Percentiles rank a stretch among this genome's conserved stretches.
Evolutionary conservation across 2,329 filamentous ascomycete genomes (phyloP).

Genomic region (Verticillium isaacii): DNA sequence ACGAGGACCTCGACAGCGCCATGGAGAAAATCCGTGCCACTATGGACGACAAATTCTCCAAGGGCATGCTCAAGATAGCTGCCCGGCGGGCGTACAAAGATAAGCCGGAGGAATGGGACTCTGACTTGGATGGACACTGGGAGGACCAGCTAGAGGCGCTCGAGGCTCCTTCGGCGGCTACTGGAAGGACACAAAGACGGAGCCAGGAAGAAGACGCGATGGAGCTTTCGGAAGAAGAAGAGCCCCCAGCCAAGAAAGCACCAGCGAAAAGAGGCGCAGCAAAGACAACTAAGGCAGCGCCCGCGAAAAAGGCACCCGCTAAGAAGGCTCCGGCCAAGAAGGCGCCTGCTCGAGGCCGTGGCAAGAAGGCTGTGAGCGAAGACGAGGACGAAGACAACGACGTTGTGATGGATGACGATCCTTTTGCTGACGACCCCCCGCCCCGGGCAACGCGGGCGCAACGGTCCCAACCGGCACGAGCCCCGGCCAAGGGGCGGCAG

Average conservation of each 20-base stretch:
- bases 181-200: background rate
- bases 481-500: constrained; percentile 30
- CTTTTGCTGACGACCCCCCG: background rate
- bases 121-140: constrained; percentile 84
- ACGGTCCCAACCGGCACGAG: constrained; percentile 24
- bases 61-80: constrained; percentile 51
- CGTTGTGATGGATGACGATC: constrained; percentile 6
- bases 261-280: constrained; percentile 18
- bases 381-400: constrained; percentile 34
- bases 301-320: constrained; percentile 29
- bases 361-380: constrained; percentile 46
- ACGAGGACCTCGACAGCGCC: constrained; percentile 65
- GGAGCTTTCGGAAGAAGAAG: constrained; percentile 26
- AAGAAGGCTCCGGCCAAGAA: constrained; percentile 42
- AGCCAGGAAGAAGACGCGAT: constrained; percentile 19
- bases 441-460: constrained; percentile 6
- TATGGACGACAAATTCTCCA: constrained; percentile 66
- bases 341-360: constrained; percentile 29
- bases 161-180: constrained; percentile 33
- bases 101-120: constrained; percentile 79
- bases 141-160: constrained; percentile 69
- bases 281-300: constrained; percentile 25
- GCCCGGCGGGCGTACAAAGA: constrained; percentile 59
- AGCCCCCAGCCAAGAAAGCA: constrained; percentile 26
- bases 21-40: constrained; percentile 70